Conservation (phyloP, 495 filamentous ascomycete genomes). For the Penicillium macrosclerotiorum region DNA sequence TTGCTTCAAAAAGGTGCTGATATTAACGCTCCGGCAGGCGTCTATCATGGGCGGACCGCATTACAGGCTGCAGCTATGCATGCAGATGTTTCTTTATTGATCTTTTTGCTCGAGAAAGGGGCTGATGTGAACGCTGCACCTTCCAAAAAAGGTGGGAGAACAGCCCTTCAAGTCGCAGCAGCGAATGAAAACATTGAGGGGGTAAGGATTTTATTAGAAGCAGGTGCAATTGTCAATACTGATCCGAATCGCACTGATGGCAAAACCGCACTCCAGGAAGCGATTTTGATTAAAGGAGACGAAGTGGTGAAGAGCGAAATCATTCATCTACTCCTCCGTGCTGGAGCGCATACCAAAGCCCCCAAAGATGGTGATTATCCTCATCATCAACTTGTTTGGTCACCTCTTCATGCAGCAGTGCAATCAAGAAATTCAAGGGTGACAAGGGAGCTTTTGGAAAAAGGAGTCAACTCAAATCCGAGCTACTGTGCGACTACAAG, state of each 20-base stretch:
- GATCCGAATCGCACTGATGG: conserved; percentile 5
- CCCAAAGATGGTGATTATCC: too few species aligned
- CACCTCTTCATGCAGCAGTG: too few species aligned
- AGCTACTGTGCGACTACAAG: too few species aligned
- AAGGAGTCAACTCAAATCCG: too few species aligned
- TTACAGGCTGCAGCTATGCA: conserved; percentile 29
- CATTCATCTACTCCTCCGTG: too few species aligned
- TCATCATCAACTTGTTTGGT: too few species aligned
- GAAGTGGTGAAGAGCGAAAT: too few species aligned
- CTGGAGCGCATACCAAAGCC: too few species aligned
- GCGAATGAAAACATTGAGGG: conserved; percentile 1
- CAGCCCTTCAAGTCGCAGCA: conserved; percentile 23
- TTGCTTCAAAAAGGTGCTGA: too few species aligned
- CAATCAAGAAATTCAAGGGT: too few species aligned
- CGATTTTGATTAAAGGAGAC: too few species aligned
- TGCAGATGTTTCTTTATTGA: conserved; percentile 18
- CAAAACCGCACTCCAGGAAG: conserved; percentile 7
- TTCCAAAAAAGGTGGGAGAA: conserved; percentile 16
- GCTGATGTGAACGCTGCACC: conserved; percentile 29
- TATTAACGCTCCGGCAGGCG: conserved; percentile 7
- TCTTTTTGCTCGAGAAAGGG: conserved; percentile 26
- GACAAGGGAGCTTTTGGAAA: too few species aligned
- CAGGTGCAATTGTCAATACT: neutral
- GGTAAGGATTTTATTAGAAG: conserved; percentile 3
- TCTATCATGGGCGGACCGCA: conserved; percentile 13